Base-by-base conservation (phyloP, 139 green algal species). In the Coelastrella sp. region DNA sequence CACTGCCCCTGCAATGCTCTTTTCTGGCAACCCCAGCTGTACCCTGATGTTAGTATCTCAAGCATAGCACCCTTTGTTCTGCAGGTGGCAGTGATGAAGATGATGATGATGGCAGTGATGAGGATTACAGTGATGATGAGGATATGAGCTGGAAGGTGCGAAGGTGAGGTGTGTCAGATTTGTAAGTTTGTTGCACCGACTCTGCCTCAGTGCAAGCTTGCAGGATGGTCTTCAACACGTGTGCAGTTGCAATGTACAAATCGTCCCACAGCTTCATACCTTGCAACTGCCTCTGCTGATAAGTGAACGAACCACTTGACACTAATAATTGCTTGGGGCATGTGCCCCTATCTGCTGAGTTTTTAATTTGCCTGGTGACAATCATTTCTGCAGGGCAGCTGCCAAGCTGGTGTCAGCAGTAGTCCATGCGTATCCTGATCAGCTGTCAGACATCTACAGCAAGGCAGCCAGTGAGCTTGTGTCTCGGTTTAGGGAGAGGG, bases 131-230 rank as follows among this genome's bases (percentile, higher is more conserved):
- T 65, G 98, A 99, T 89, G 98, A 99, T 78, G 98, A 99, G 82
- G 98, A 99, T 87, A 90, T 94, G 68, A 98, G 95, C 95, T 99
- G 98, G 98, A 99, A 99, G 92, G 98, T 99, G 84, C 84, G 97
- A 20, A 78, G 85, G 20, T 82, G 76, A 58, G 68, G 9, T 7
- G 9, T 25, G 35, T 49, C 35, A 49, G 35, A 49, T 49, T 49
- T 49, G 35, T 49, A 49, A 3, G 35, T 49, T 49, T 49, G 35
- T 49, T 49, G 35, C 35, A 49, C 1, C 35, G 35, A 49, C 3
- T 49, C 35, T 78, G 72, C 19, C 10, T 11, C 11, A 76, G 8
- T 78, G 72, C 19, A 49, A 11, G 19, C 8, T 24, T 49, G 72
- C 72, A n/a, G 19, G 25, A 22, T n/a, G n/a, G 70, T 1, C 8